A percentile compares a stretch with the other conserved stretches of the same genome.
Evolutionary conservation across 2,329 filamentous ascomycete species (phyloP).

Genomic region (Fusarium mundagurra): DNA sequence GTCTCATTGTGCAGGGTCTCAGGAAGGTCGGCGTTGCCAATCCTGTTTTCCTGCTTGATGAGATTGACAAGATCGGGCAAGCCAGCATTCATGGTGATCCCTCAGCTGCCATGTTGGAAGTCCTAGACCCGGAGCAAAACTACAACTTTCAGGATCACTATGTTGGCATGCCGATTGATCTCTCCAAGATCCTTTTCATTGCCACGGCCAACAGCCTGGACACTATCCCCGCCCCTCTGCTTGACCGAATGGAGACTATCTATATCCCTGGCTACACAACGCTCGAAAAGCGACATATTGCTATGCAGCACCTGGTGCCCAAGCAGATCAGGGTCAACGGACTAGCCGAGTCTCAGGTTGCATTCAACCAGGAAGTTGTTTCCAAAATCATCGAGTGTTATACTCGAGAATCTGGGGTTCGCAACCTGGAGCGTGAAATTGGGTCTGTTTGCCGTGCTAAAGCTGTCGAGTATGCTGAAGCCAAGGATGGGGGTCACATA

Average conservation of each 20-base stretch:
- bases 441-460: slow-evolving; percentile 94
- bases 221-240: slow-evolving; percentile 90
- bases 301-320: slow-evolving; percentile 89
- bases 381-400: slow-evolving; percentile 97
- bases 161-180: slow-evolving; percentile 91
- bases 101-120: slow-evolving; percentile 96
- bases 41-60: slow-evolving; percentile 93
- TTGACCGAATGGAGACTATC: slow-evolving; percentile 98
- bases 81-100: slow-evolving; percentile 95
- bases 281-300: slow-evolving; percentile 95
- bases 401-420: slow-evolving; percentile 94
- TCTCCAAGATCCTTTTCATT: slow-evolving; percentile 97
- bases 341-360: slow-evolving; percentile 77
- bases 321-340: slow-evolving; percentile 96
- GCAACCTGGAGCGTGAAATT: slow-evolving; percentile 95
- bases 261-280: slow-evolving; percentile 95
- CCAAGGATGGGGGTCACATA: slow-evolving; percentile 76
- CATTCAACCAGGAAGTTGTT: slow-evolving; percentile 83
- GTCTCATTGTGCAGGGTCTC: slow-evolving; percentile 89
- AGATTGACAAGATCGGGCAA: slow-evolving; percentile 96
- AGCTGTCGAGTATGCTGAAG: slow-evolving; percentile 93
- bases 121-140: slow-evolving; percentile 97
- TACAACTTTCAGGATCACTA: slow-evolving; percentile 96
- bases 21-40: slow-evolving; percentile 97
- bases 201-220: slow-evolving; percentile 95